Conservation (phyloP, 352 stramenopile genomes). For the Hyaloperonospora arabidopsidis region DNA sequence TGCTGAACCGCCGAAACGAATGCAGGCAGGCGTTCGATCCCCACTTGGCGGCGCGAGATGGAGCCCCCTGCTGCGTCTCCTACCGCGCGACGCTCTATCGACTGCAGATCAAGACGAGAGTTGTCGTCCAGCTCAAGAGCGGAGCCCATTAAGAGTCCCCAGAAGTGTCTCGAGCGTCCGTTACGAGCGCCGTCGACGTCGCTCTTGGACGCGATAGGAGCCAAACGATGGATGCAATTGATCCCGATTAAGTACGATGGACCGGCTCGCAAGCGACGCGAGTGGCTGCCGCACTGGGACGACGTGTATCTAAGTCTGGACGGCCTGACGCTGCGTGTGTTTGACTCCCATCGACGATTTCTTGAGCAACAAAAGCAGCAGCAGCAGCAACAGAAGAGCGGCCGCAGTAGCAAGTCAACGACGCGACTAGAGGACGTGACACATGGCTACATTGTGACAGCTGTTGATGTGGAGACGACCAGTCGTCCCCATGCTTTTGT, state of each 20-base stretch:
- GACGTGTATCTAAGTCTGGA: constrained; percentile 61
- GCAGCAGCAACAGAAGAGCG: constrained; percentile 33
- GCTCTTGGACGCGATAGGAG: constrained; percentile 21
- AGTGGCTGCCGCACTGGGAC: constrained; percentile 77
- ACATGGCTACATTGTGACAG: constrained; percentile 45
- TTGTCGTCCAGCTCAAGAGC: too few relatives aligned
- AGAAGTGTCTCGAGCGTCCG: neutral
- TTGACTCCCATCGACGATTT: constrained; percentile 58
- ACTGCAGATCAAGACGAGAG: constrained; percentile 4
- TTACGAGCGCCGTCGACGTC: constrained; percentile 8
- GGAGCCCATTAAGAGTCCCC: too few relatives aligned
- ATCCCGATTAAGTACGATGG: constrained; percentile 68
- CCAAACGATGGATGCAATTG: constrained; percentile 44
- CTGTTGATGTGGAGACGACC: constrained; percentile 48
- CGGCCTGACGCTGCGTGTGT: constrained; percentile 48
- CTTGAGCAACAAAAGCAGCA: constrained; percentile 40
- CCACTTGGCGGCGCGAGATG: constrained; percentile 11
- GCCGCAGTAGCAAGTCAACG: constrained; percentile 12
- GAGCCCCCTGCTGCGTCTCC: constrained; percentile 17
- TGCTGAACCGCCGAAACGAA: constrained; percentile 22
- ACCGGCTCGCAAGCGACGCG: constrained; percentile 53
- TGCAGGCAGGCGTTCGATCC: constrained; percentile 12
- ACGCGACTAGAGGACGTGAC: constrained; percentile 30
- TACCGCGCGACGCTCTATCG: constrained; percentile 3
- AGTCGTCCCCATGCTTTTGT: constrained; percentile 50